phyloP scores from a whole-genome alignment of 1,139 yeast species.

The Pichiaceae sp. region DNA sequence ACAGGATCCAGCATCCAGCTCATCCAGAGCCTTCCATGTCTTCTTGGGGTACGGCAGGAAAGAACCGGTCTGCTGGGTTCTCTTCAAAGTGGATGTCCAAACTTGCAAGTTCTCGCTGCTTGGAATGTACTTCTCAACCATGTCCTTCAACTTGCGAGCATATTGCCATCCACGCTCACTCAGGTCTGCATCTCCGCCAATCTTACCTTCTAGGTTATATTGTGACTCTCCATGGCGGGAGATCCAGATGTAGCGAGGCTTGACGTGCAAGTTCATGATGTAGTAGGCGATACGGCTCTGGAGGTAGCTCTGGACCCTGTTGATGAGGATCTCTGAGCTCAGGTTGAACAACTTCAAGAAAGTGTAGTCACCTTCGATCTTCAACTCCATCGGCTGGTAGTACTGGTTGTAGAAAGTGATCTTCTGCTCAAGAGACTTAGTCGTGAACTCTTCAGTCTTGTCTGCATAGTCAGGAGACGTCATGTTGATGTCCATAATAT shows the following conservation, averaged over 20 bases:
- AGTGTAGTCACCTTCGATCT: conserved; percentile 56
- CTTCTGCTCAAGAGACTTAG: conserved; percentile 61
- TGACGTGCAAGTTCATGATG: conserved; percentile 90
- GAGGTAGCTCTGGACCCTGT: conserved; percentile 78
- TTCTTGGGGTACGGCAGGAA: conserved; percentile 74
- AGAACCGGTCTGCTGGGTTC: conserved; percentile 92
- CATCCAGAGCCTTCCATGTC: conserved; percentile 96
- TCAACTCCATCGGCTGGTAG: conserved; percentile 64
- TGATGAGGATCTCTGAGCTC: conserved; percentile 79
- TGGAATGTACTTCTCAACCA: conserved; percentile 69
- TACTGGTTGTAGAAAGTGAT: conserved; percentile 64
- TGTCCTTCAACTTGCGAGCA: conserved; percentile 72
- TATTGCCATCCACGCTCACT: conserved; percentile 82
- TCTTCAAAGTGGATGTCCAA: conserved; percentile 89
- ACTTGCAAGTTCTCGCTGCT: conserved; percentile 65
- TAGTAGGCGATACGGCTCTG: conserved; percentile 92
- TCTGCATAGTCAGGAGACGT: conserved; percentile 83
- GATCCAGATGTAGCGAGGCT: conserved; percentile 86
- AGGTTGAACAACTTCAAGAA: conserved; percentile 84
- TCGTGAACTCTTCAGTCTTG: conserved; percentile 63
- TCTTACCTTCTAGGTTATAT: conserved; percentile 86
- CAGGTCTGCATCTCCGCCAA: conserved; percentile 91
- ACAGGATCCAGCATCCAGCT: conserved; percentile 95
- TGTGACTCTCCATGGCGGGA: conserved; percentile 94
- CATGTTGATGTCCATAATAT: conserved; percentile 77